phyloP scores from a whole-genome alignment of 2,329 filamentous ascomycete species.

The Penicillium sp. region DNA sequence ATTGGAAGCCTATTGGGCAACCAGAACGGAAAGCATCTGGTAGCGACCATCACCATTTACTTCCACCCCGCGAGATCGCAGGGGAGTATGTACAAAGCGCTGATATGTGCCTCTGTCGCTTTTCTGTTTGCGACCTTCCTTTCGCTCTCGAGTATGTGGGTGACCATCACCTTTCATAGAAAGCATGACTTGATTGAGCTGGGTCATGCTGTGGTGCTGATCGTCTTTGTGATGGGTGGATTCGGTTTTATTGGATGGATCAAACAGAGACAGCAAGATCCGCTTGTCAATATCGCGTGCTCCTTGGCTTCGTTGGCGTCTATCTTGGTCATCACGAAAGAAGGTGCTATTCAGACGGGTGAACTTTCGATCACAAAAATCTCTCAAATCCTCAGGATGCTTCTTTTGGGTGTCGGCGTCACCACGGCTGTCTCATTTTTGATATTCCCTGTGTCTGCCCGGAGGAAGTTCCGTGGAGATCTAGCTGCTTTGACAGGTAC shows the following conservation, averaged over 20 bases:
- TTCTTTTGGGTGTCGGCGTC: conserved; percentile 72
- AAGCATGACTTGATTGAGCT: conserved; percentile 66
- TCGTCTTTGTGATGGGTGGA: conserved; percentile 82
- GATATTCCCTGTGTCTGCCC: conserved; percentile 67
- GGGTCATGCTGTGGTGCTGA: conserved; percentile 75
- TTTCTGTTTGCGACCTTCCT: conserved; percentile 77
- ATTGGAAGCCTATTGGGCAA: conserved; percentile 74
- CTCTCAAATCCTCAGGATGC: conserved; percentile 77
- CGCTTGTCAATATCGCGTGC: conserved; percentile 79
- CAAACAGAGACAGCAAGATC: conserved; percentile 76
- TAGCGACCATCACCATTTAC: conserved; percentile 91
- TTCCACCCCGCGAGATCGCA: conserved; percentile 89
- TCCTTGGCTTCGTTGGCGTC: conserved; percentile 85
- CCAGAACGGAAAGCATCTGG: conserved; percentile 90
- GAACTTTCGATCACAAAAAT: conserved; percentile 82
- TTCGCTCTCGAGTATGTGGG: conserved; percentile 80
- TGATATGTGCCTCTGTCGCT: conserved; percentile 72
- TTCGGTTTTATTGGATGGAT: conserved; percentile 87
- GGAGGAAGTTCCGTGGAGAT: background rate
- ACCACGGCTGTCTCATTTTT: conserved; percentile 73
- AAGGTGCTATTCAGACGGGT: conserved; percentile 80
- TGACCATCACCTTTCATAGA: conserved; percentile 75
- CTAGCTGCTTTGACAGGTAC: background rate
- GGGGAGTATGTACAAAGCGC: conserved; percentile 87
- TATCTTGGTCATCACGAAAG: conserved; percentile 87